Evolutionary conservation across 1,284 basidiomycete species (phyloP).

Genomic region (Apiotrichum siamense): DNA sequence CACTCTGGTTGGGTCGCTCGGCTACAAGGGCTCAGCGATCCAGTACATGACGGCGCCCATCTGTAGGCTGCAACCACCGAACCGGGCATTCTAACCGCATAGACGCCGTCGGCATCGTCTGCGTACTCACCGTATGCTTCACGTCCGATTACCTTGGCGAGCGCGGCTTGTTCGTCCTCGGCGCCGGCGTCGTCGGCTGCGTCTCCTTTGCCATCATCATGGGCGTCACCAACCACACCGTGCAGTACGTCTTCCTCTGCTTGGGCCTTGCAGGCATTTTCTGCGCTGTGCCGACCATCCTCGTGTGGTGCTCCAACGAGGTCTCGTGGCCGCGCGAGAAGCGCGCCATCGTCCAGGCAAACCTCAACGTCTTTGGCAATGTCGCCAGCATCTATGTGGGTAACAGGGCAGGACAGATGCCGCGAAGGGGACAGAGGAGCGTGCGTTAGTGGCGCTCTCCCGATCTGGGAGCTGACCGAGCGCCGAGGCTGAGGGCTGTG

Average conservation of each 20-base stretch:
- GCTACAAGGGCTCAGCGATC: slow-evolving; percentile 31
- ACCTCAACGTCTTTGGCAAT: slow-evolving; percentile 36
- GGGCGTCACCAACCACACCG: slow-evolving; percentile 29
- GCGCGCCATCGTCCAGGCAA: slow-evolving; percentile 34
- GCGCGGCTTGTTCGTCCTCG: slow-evolving; percentile 37
- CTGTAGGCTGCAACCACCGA: slow-evolving; percentile 8
- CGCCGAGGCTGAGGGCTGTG: too few relatives aligned
- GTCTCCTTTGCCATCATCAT: slow-evolving; percentile 41
- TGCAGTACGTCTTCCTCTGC: slow-evolving; percentile 46
- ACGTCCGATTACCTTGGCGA: slow-evolving; percentile 40
- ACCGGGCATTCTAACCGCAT: background rate
- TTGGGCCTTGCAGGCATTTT: slow-evolving; percentile 45
- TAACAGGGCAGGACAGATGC: too few relatives aligned
- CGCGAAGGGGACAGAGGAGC: background rate
- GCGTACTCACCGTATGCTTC: slow-evolving; percentile 39
- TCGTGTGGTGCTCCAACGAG: slow-evolving; percentile 38
- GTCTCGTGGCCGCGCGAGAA: slow-evolving; percentile 35
- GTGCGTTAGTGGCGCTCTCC: background rate
- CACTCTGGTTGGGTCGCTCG: slow-evolving; percentile 33
- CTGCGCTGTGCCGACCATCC: slow-evolving; percentile 38
- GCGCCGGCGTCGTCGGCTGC: slow-evolving; percentile 20
- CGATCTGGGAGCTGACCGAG: too few relatives aligned
- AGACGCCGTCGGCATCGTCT: slow-evolving; percentile 31
- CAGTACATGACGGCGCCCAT: slow-evolving; percentile 46
- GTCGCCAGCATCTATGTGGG: slow-evolving; percentile 38